Base-by-base conservation (phyloP, 352 stramenopile species). In the Globisporangium solare region DNA sequence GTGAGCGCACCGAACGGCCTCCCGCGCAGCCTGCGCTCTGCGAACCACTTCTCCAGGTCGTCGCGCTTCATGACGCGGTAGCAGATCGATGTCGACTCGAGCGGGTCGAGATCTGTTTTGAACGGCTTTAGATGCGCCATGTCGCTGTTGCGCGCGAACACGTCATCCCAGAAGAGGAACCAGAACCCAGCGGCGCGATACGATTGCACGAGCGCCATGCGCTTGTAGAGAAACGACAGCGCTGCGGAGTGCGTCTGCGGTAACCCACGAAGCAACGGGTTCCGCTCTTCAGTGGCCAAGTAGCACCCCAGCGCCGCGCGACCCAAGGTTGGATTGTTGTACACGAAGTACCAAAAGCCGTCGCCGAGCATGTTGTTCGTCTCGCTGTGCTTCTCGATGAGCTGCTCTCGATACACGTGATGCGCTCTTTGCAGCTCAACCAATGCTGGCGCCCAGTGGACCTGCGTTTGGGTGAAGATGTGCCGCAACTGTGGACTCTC, bases 151-250 rank as follows among this genome's bases (percentile, higher is more conserved):
- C 69, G 59, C 22, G 58, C 54, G 27, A 64, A 78, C 13, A 83
- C 58, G 37, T 78, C 70, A 45, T 80, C 70, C 66, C 63, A 80
- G 58, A 83, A 79, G 10, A 83, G 56, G 21, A 68, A 83, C 73
- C 73, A 83, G 6, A 74, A 62, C 18, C 45, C 61, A 20, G 60
- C 56, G 0, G 63, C 67, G 17, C 14, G 51, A 35, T 80, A 68
- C 1, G 66, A 69, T 2, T 69, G 56, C 11, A 80, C 60, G 21
- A 74, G 78, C n/a, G 20, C 20, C 39, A 56, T 49, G n/a, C 50
- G 68, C 27, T 64, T 45, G 51, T 74, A 78, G 17, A 83, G 54
- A 17, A 74, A 67, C 42, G 76, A 67, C 2, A 83, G 31, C 10
- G 61, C 52, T 0, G 27, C 49, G 49, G 54, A 24, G 24, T 79